These are phyloP conservation scores for Brassica carinata DNA, from an alignment of 345 rosid genomes.

Conservation along the genomic window DNA sequence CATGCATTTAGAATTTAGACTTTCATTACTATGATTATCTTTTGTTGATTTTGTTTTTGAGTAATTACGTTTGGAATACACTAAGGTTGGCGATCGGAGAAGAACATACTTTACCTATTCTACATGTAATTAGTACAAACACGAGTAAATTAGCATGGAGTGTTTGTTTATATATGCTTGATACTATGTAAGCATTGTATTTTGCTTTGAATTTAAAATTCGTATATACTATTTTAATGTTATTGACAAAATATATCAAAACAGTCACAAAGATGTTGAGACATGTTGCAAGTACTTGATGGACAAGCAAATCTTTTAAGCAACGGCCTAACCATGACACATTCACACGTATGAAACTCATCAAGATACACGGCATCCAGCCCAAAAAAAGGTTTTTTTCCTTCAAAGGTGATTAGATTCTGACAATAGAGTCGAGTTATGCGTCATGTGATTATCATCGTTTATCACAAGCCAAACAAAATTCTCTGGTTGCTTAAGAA, in stretches of 20 bases:
- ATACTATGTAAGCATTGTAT: not conserved
- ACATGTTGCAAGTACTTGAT: constrained; percentile 12
- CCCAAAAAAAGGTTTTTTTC: not conserved
- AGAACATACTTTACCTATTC: not conserved
- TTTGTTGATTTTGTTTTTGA: constrained; percentile 3
- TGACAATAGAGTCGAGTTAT: constrained; percentile 19
- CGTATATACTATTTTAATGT: not conserved
- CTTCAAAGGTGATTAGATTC: constrained; percentile 8
- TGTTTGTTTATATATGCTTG: not conserved
- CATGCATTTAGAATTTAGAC: constrained; percentile 15
- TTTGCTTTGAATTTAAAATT: not conserved
- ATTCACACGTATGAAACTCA: constrained; percentile 19
- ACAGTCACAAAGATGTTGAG: constrained; percentile 16
- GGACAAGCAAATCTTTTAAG: constrained; percentile 19
- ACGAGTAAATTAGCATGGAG: not conserved
- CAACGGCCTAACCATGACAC: constrained; percentile 34
- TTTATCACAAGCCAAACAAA: not conserved
- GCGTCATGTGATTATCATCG: constrained; percentile 30
- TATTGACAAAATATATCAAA: not conserved
- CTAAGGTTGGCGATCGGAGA: not conserved
- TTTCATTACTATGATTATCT: not conserved
- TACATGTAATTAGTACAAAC: not conserved
- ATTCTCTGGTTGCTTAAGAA: not conserved
- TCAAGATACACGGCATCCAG: constrained; percentile 3
- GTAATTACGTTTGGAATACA: constrained; percentile 3